phyloP scores from a whole-genome alignment of 805 yeast genomes.

The Brettanomyces nanus region DNA sequence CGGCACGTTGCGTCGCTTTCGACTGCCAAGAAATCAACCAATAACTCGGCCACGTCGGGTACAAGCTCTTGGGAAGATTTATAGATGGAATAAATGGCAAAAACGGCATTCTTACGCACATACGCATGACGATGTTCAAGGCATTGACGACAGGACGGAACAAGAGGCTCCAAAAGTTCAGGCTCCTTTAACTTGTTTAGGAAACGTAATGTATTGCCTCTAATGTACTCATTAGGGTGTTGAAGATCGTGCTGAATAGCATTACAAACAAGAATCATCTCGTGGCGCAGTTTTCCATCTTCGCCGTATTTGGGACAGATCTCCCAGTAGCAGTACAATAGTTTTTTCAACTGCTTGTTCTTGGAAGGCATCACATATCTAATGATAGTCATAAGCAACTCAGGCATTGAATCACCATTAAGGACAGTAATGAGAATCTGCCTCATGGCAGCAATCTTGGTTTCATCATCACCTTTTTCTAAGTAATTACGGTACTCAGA shows the following conservation, averaged over 20 bases:
- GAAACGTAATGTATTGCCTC: slow-evolving; percentile 92
- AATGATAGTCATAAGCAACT: slow-evolving; percentile 90
- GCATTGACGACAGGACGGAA: slow-evolving; percentile 86
- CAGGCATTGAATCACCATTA: slow-evolving; percentile 90
- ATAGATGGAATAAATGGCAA: slow-evolving; percentile 79
- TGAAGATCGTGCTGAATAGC: slow-evolving; percentile 96
- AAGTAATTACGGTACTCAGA: slow-evolving; percentile 68
- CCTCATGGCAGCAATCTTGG: slow-evolving; percentile 85
- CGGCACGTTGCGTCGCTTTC: slow-evolving; percentile 93
- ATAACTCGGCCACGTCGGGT: slow-evolving; percentile 92
- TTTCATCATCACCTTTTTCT: slow-evolving; percentile 86
- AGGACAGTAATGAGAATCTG: slow-evolving; percentile 77
- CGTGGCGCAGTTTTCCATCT: slow-evolving; percentile 91
- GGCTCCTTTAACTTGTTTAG: slow-evolving; percentile 86
- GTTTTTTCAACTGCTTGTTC: slow-evolving; percentile 83
- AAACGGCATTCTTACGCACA: slow-evolving; percentile 93
- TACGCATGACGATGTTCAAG: slow-evolving; percentile 96
- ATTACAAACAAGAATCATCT: slow-evolving; percentile 97
- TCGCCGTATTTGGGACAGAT: slow-evolving; percentile 86
- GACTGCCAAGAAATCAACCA: slow-evolving; percentile 60
- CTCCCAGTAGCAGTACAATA: slow-evolving; percentile 95
- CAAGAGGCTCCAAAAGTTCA: slow-evolving; percentile 89
- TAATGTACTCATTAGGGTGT: slow-evolving; percentile 94
- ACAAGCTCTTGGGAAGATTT: slow-evolving; percentile 77
- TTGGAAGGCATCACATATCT: slow-evolving; percentile 96